A percentile compares a stretch with the other conserved stretches of the same genome.
phyloP scores from a whole-genome alignment of 2,329 filamentous ascomycete species.

The Rutstroemia sp. region DNA sequence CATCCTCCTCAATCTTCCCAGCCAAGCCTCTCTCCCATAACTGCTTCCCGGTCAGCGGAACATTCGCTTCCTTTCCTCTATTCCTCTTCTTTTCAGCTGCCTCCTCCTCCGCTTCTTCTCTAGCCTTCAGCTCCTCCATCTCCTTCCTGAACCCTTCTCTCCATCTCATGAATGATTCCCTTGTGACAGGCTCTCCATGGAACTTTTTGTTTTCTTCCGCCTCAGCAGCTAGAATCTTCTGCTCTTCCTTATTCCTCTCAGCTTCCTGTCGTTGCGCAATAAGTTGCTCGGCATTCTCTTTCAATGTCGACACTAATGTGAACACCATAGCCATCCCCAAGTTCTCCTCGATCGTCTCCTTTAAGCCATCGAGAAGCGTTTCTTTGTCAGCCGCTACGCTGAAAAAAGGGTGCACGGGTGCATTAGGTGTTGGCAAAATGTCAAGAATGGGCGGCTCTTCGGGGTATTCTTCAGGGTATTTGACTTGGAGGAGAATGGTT shows the following conservation, averaged over 20 bases:
- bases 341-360: slow-evolving; percentile 79
- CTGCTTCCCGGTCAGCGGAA: slow-evolving; percentile 64
- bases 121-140: slow-evolving; percentile 64
- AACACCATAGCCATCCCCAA: slow-evolving; percentile 98
- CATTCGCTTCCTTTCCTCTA: slow-evolving; percentile 65
- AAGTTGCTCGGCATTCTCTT: slow-evolving; percentile 84
- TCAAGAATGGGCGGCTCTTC: slow-evolving; percentile 80
- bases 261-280: slow-evolving; percentile 66
- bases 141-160: slow-evolving; percentile 69
- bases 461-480: slow-evolving; percentile 85
- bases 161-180: slow-evolving; percentile 80
- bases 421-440: slow-evolving; percentile 65
- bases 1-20: slow-evolving; percentile 58
- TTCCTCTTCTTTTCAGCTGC: slow-evolving; percentile 77
- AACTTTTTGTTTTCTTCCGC: slow-evolving; percentile 96
- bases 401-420: slow-evolving; percentile 63
- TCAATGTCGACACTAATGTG: slow-evolving; percentile 77
- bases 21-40: slow-evolving; percentile 71
- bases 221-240: slow-evolving; percentile 54
- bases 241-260: slow-evolving; percentile 50
- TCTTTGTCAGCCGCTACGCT: slow-evolving; percentile 75
- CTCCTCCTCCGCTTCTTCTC: slow-evolving; percentile 66
- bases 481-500: slow-evolving; percentile 72
- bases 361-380: slow-evolving; percentile 60
- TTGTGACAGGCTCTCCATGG: slow-evolving; percentile 81